These are phyloP conservation scores for Yamadazyma sp. DNA, from an alignment of 1,139 yeast genomes.

Conservation along the genomic window DNA sequence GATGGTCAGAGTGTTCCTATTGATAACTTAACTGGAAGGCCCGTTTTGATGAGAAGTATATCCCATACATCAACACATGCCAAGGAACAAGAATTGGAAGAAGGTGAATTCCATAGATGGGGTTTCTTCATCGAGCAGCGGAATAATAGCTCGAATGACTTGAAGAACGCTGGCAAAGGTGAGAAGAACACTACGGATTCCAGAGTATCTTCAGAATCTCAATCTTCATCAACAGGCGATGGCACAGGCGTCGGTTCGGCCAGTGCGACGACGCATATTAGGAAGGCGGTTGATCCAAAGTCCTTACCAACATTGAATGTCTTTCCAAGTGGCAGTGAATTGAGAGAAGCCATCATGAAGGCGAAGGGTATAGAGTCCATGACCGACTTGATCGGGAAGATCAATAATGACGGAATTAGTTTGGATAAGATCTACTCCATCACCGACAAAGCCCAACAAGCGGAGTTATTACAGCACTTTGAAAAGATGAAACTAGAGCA, in stretches of 20 bases:
- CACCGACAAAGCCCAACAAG: constrained; percentile 14
- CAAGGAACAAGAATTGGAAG: constrained; percentile 80
- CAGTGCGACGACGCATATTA: constrained; percentile 1
- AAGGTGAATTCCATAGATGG: constrained; percentile 87
- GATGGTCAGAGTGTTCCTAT: constrained; percentile 57
- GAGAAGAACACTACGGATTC: constrained; percentile 6
- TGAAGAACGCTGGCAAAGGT: constrained; percentile 3
- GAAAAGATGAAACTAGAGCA: constrained; percentile 13
- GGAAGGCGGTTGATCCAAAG: constrained; percentile 13
- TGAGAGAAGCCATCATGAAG: constrained; percentile 72
- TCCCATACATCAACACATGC: constrained; percentile 70
- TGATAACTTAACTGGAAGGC: constrained; percentile 70
- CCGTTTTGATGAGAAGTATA: constrained; percentile 61
- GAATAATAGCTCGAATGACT: constrained; percentile 17
- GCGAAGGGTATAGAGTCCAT: constrained; percentile 79
- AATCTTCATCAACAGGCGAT: too few relatives aligned
- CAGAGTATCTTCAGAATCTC: background rate
- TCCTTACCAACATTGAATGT: constrained; percentile 37
- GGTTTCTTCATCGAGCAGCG: constrained; percentile 73
- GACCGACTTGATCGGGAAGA: constrained; percentile 65
- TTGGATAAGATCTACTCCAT: constrained; percentile 53
- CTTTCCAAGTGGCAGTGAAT: constrained; percentile 73
- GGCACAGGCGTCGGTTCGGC: background rate
- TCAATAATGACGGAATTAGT: constrained; percentile 52
- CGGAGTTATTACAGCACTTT: constrained; percentile 11